Percentiles rank a stretch among this genome's conserved stretches.
Evolutionary conservation across 345 rosid genomes (phyloP).

Genomic region (Hypericum perforatum): DNA sequence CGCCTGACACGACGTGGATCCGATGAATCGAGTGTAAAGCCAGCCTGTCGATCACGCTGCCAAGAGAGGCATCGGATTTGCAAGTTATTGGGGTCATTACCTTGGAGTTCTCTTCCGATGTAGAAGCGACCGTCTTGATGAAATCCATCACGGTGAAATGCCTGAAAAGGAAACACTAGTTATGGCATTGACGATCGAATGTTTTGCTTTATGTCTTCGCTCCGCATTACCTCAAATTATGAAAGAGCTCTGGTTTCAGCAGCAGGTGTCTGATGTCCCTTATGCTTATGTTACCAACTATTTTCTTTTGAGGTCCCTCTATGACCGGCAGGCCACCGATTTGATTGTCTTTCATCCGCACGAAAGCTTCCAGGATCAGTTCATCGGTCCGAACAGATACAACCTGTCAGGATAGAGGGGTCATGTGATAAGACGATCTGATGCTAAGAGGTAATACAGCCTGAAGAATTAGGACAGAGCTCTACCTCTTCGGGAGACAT

Average conservation of each 20-base stretch:
- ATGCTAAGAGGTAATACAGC: background rate
- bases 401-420: conserved; percentile 32
- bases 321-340: conserved; percentile 84
- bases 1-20: conserved; percentile 48
- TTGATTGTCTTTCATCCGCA: conserved; percentile 57
- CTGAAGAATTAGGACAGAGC: conserved; percentile 1
- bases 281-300: conserved; percentile 42
- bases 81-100: conserved; percentile 55
- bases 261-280: conserved; percentile 67
- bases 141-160: conserved; percentile 54
- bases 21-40: conserved; percentile 65
- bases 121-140: conserved; percentile 37
- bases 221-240: conserved; percentile 56
- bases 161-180: conserved; percentile 24
- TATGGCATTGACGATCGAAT: background rate
- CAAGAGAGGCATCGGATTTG: conserved; percentile 44
- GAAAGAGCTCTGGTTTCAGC: conserved; percentile 66
- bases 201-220: background rate
- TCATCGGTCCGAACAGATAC: conserved; percentile 48
- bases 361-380: conserved; percentile 74
- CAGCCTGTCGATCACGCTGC: conserved; percentile 56
- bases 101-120: conserved; percentile 30
- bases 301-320: conserved; percentile 33
- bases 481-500: conserved; percentile 56
- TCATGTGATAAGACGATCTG: background rate